Percentiles rank a stretch among this genome's conserved stretches.
These are phyloP conservation scores for Ogataea haglerorum DNA, from an alignment of 805 yeast species.

Conservation along the genomic window DNA sequence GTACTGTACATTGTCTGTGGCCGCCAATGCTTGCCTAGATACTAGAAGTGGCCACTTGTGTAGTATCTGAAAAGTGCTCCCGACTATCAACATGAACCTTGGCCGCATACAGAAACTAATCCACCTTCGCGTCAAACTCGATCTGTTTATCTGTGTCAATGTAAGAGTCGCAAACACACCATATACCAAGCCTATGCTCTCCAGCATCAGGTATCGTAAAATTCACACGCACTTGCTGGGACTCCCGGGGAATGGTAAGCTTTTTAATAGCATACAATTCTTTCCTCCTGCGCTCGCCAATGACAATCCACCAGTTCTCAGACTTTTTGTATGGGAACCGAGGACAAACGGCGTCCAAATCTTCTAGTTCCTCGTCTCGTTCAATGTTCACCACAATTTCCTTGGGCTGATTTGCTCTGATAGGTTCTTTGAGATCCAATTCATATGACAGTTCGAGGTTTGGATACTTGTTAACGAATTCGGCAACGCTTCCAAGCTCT, in stretches of 20 bases:
- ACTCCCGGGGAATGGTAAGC: conserved; percentile 49
- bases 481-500: conserved; percentile 66
- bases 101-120: too few species aligned
- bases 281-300: conserved; percentile 61
- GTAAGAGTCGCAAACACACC: conserved; percentile 91
- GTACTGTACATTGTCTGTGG: too few species aligned
- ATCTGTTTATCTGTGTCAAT: conserved; percentile 91
- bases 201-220: conserved; percentile 63
- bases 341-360: conserved; percentile 56
- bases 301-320: conserved; percentile 84
- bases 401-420: conserved; percentile 45
- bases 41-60: too few species aligned
- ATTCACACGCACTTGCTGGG: conserved; percentile 49
- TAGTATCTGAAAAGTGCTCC: too few species aligned
- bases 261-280: conserved; percentile 74
- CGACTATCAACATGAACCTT: too few species aligned
- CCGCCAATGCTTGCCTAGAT: too few species aligned
- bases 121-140: conserved; percentile 33
- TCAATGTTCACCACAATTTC: conserved; percentile 47
- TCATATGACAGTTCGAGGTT: conserved; percentile 67
- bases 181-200: conserved; percentile 56
- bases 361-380: conserved; percentile 76
- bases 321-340: conserved; percentile 55
- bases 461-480: conserved; percentile 87
- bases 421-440: conserved; percentile 38